Evolutionary conservation across 768 basidiomycete species (phyloP).

Genomic region (Hericium coralloides): DNA sequence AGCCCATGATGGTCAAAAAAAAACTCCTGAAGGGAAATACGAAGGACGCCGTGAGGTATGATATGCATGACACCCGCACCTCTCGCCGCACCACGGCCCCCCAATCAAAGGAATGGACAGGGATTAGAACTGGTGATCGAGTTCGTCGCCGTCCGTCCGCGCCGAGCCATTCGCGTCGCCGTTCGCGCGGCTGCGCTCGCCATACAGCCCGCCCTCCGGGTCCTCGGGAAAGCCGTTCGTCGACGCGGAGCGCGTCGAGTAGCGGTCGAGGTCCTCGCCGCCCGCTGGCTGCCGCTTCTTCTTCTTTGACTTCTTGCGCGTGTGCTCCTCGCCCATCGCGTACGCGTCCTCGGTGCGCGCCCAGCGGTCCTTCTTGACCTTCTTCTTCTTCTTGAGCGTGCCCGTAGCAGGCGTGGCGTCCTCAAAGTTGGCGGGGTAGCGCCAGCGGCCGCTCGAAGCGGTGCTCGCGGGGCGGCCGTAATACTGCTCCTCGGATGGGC

Average conservation of each 20-base stretch:
- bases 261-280: constrained; percentile 25
- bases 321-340: constrained; percentile 30
- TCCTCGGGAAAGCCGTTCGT: constrained; percentile 61
- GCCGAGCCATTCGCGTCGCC: background rate
- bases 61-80: background rate
- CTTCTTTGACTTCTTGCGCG: constrained; percentile 52
- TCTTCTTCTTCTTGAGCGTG: constrained; percentile 54
- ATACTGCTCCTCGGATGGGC: constrained; percentile 64
- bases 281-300: constrained; percentile 40
- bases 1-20: no score
- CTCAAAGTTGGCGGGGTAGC: constrained; percentile 79
- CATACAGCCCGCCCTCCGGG: constrained; percentile 61
- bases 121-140: background rate
- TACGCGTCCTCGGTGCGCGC: constrained; percentile 84
- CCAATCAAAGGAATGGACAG: background rate
- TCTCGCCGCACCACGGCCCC: background rate
- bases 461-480: constrained; percentile 39
- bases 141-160: background rate
- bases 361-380: constrained; percentile 83
- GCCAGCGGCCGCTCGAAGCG: constrained; percentile 52
- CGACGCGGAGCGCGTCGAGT: constrained; percentile 26
- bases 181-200: constrained; percentile 8
- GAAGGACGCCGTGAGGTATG: background rate
- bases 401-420: constrained; percentile 35
- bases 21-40: no score